Base-by-base conservation (phyloP, 1,284 basidiomycete species). In the Malassezia slooffiae region DNA sequence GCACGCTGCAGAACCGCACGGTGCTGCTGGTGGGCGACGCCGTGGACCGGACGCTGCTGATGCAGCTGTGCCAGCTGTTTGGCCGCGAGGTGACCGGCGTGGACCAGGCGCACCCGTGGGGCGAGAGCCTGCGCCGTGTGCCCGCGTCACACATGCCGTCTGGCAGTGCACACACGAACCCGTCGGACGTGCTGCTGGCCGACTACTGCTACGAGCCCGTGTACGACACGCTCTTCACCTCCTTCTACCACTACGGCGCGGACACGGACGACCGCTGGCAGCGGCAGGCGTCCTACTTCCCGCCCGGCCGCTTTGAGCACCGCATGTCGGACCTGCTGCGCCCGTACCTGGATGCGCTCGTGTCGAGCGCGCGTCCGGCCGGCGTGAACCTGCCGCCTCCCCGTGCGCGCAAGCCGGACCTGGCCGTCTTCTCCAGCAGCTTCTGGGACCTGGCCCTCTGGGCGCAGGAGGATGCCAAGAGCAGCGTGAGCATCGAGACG, bases 361-460 rank as follows among this genome's bases (percentile, higher is more conserved):
- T 54, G n/a, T 36, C 17, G 6, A 13, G 4, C 7, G 24, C 15
- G 13, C 28, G 12, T 17, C 19, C 8, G 4, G 16, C 16, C n/a
- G 12, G 31, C 22, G 16, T 33, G 24, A 17, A 15, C 16, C n/a
- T n/a, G n/a, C n/a, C n/a, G 29, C 44, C 16, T 16, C 22, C 21
- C 7, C 17, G 4, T 7, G 19, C 58, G n/a, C 56, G 67, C 7
- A 46, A 64, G 3, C 70, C 70, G 7, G 71, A 72, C 46, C 54
- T 70, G 31, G 57, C 70, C 50, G 51, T 72, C 30, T 58, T 72
- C 41, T 57, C 65, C 21, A 66, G 62, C 6, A 65, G 67, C 7
- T 47, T 65, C 27, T 72, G 67, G 65, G 71, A 72, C 40, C 50
- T 72, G 29, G 71, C 70, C 0, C 50, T 59, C 13, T 72, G 67